phyloP scores from a whole-genome alignment of 2,329 filamentous ascomycete genomes.

The Coleophoma eucalyptorum region DNA sequence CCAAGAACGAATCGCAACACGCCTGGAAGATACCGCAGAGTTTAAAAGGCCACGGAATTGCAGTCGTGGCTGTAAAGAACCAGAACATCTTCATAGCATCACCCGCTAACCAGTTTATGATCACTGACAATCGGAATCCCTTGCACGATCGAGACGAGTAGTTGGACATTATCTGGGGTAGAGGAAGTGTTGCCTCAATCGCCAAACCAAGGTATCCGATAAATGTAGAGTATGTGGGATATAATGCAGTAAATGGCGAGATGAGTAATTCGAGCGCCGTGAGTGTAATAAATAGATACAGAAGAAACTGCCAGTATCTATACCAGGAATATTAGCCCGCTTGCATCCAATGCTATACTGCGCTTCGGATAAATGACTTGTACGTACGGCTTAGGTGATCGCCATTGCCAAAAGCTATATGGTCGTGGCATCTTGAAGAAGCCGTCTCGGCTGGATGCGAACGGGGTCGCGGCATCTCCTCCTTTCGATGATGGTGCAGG shows the following conservation, averaged over 20 bases:
- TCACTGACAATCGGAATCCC: conserved; percentile 72
- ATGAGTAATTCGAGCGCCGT: conserved; percentile 65
- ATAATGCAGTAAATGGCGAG: conserved; percentile 51
- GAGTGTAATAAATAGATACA: conserved; percentile 61
- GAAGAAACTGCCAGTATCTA: conserved; percentile 75
- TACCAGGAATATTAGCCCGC: no score
- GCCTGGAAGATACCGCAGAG: conserved; percentile 80
- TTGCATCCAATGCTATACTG: no score
- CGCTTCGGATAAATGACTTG: no score
- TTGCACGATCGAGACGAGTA: conserved; percentile 65
- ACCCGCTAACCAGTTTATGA: conserved; percentile 74
- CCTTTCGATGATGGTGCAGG: conserved; percentile 55
- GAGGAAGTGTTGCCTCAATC: conserved; percentile 76
- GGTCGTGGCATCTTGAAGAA: conserved; percentile 48
- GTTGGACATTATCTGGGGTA: conserved; percentile 76
- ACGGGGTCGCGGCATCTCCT: conserved; percentile 58
- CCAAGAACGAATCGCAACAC: conserved; percentile 69
- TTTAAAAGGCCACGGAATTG: conserved; percentile 77
- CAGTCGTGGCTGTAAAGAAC: conserved; percentile 70
- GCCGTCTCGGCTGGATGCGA: conserved; percentile 39
- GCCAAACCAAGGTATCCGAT: conserved; percentile 74
- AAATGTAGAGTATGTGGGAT: conserved; percentile 59
- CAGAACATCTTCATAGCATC: conserved; percentile 86
- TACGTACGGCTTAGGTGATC: conserved; percentile 59
- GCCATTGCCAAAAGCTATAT: conserved; percentile 83